Evolutionary conservation across 1,284 basidiomycete genomes (phyloP), one percentile per base, ranked within the genome.

Genomic region (Meira nashicola): DNA sequence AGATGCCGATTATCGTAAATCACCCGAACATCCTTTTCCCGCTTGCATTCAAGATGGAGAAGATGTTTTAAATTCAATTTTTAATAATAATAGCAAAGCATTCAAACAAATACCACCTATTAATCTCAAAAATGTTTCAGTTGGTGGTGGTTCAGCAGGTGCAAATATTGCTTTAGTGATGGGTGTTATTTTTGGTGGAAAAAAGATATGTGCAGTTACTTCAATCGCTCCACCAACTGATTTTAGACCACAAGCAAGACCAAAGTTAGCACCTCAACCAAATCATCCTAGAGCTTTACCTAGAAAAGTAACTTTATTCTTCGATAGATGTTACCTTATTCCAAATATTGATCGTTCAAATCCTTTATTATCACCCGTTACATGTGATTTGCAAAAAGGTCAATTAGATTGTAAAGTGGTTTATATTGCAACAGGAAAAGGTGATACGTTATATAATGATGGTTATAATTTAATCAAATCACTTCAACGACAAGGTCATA

Each of bases 1-100:
- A 43, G 74, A 76, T 33, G 63, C 64, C 39, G 72, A 73, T 49
- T 76, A 76, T 41, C 72, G 74, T 55, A 76, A 76, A 51, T 65
- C 70, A 11, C 74, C 74, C 21, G 71, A 73, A 59, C 55, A 67
- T 39, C 74, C 74, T 9, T 73, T 68, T 54, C 74, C 74, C 0
- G 68, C 63, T 25, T 61, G 65, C 39, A 48, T 57, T 14, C 58
- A 68, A 23, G 46, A 48, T 48, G 46, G n/a, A 17, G 46, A 48
- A 23, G 46, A 48, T 48, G 46, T 48, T 3, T 5, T 33, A 8
- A 33, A 33, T 33, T 33, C 28, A 8, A 33, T 33, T 4, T 33
- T 33, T 33, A 4, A 3, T 8, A 33, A 8, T 33, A 33, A 33
- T 3, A 33, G 28, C 40, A 43, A 43, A 5, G 2, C 14, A 4